Base-by-base conservation (phyloP, 805 yeast species). In the Teunomyces tritomae region DNA sequence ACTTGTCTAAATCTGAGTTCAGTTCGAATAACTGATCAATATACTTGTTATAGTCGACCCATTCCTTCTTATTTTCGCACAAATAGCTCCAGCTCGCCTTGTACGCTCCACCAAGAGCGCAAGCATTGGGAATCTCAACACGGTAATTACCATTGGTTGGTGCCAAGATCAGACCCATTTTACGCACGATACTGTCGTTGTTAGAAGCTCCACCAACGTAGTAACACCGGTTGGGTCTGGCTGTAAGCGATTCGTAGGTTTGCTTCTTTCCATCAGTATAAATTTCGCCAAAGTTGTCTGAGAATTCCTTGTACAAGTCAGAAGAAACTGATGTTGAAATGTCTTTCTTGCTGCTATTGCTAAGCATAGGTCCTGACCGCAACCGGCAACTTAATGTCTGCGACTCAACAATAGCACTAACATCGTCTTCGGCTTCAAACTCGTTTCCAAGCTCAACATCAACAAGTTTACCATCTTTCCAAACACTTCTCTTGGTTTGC, bases 31-130 rank as follows among this genome's bases (percentile, higher is more conserved):
- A 47, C 32, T 42, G 42, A 24, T 57, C 58, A 43, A 76, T 48
- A 60, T 67, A 61, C 57, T 69, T 56, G 75, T 67, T 67, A 61
- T 72, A 84, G 71, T 47, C 71, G 57, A 64, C 68, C 77, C 67
- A 76, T 11, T 59, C 48, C 8, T 56, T 56, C 14, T 57, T 53
- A 20, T 47, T 29, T 50, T 71, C 76, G 48, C 67, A 67, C 46
- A 59, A 52, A 48, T 63, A 66, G 33, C 88, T 79, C 95, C 95
- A 89, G 42, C 84, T 71, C 1, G 96, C 92, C 61, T 87, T 86
- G 67, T 78, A 87, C 36, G 95, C 92, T 3, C 96, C 96, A 24
- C 97, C 97, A 30, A 88, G 65, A 0, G 96, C 97, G 74, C 97
- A 90, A 1, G 96, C 94, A 66, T 90, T 90, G 6, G 92, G 82